Conservation (phyloP, 768 basidiomycete genomes). For the Agaricus subrufescens region DNA sequence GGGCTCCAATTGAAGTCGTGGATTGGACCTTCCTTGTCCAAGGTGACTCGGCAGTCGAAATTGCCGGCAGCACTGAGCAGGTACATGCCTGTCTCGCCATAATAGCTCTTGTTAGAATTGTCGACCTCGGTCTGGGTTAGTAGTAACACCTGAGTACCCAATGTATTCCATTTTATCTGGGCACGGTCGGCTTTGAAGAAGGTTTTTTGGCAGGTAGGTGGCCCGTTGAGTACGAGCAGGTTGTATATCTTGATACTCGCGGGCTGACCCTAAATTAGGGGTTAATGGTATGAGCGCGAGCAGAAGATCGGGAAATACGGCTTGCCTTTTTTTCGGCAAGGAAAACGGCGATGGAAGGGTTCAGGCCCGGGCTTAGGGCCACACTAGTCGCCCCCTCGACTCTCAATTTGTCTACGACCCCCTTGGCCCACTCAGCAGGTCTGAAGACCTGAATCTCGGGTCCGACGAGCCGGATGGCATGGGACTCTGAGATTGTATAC, state of each 20-base stretch:
- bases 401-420: conserved; percentile 75
- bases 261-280: conserved; percentile 63
- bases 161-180: conserved; percentile 92
- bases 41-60: conserved; percentile 83
- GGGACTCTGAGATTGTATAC: conserved; percentile 85
- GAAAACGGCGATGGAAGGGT: conserved; percentile 89
- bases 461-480: conserved; percentile 76
- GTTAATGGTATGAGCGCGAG: conserved; percentile 1
- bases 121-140: conserved; percentile 97
- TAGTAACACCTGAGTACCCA: conserved; percentile 88
- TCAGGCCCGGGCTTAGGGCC: conserved; percentile 76
- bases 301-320: conserved; percentile 10
- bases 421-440: conserved; percentile 76
- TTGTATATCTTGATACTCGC: conserved; percentile 84
- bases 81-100: conserved; percentile 95
- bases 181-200: conserved; percentile 96
- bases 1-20: conserved; percentile 97
- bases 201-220: conserved; percentile 80
- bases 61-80: conserved; percentile 88
- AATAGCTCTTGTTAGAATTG: conserved; percentile 95
- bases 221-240: conserved; percentile 51
- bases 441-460: conserved; percentile 82
- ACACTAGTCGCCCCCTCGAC: conserved; percentile 80
- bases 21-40: conserved; percentile 96
- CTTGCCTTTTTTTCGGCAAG: conserved; percentile 87